Evolutionary conservation across 192 early-diverging fungal genomes (phyloP), one percentile per base, ranked within the genome.

Genomic region (Rhizoclosmatium sp.): DNA sequence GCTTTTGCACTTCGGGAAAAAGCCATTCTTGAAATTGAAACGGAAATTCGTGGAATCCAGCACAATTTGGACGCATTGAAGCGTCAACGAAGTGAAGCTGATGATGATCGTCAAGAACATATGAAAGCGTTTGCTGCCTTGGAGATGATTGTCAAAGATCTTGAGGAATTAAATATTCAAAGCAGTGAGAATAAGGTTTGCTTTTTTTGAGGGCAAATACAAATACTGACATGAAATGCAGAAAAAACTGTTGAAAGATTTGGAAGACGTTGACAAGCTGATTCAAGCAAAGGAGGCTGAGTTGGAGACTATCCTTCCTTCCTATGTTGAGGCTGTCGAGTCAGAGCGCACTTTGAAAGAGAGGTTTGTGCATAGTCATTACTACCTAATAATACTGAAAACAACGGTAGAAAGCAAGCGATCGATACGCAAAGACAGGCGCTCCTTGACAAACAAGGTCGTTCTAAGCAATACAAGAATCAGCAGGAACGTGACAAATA

Each of bases 381-480:
- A n/a, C n/a, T n/a, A n/a, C n/a, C n/a, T n/a, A n/a, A n/a, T n/a
- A n/a, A n/a, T n/a, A n/a, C n/a, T n/a, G 31, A 31, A 41, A 47
- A 58, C 2, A 65, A 44, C 47, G 44, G 14, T 78, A 94, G 93
- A 23, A 68, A 93, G 40, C 89, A 90, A 41, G 76, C 85, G 16
- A 78, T 87, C 44, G 92, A 97, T 46, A 78, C 92, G 51, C 89
- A 94, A 79, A 90, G 90, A 58, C 90, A 93, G 74, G 85, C 90
- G 2, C 87, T 99, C n/a, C 88, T 93, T 73, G 89, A 93, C 40
- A 97, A 95, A 82, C 94, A 96, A 81, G 94, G 93, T 12, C 92
- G 96, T 12, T 90, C 90, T n/a, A 85, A 89, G 1, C 92, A 92
- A 79, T 98, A 97, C 81, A 46, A 70, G 19, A 93, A 81, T 69